Conservation (phyloP, 2,329 filamentous ascomycete genomes). For the Lizonia empirigonia region DNA sequence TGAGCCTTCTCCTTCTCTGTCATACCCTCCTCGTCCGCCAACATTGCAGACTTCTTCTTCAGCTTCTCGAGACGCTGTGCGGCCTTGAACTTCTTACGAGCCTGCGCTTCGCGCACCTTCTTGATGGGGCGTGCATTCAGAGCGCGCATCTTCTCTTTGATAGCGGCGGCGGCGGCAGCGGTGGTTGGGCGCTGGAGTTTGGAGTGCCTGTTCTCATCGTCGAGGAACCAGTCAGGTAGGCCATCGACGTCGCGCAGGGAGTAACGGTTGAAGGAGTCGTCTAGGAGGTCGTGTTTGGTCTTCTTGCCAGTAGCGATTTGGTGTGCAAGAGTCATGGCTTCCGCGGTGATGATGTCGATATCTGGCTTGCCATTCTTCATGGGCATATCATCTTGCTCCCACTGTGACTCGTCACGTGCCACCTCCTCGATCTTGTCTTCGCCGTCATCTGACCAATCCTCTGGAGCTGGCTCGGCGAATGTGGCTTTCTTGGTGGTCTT, state of each 20-base stretch:
- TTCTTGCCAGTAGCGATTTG: conserved; percentile 86
- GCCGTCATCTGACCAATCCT: conserved; percentile 46
- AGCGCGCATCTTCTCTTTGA: conserved; percentile 91
- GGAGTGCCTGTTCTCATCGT: conserved; percentile 86
- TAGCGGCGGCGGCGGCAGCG: conserved; percentile 85
- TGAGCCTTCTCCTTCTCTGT: conserved; percentile 95
- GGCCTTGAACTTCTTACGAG: conserved; percentile 95
- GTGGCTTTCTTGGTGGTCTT: conserved; percentile 28
- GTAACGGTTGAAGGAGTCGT: conserved; percentile 93
- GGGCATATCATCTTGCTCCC: conserved; percentile 70
- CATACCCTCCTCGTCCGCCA: conserved; percentile 87
- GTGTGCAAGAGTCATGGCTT: conserved; percentile 97
- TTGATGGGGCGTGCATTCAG: conserved; percentile 97
- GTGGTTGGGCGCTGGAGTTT: conserved; percentile 86
- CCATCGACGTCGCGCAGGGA: conserved; percentile 90
- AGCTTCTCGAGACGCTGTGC: conserved; percentile 91
- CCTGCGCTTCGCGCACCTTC: conserved; percentile 96
- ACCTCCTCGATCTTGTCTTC: conserved; percentile 66
- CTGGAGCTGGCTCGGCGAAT: conserved; percentile 30
- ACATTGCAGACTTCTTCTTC: conserved; percentile 92
- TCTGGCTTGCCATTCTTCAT: conserved; percentile 71
- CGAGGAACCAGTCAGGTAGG: conserved; percentile 95
- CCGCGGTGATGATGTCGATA: conserved; percentile 98
- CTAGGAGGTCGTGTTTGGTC: conserved; percentile 77
- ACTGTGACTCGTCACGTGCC: conserved; percentile 61